Evolutionary conservation across 305 asterid genomes (phyloP), one percentile per base, ranked within the genome.

Genomic region (Rubia peregrina): DNA sequence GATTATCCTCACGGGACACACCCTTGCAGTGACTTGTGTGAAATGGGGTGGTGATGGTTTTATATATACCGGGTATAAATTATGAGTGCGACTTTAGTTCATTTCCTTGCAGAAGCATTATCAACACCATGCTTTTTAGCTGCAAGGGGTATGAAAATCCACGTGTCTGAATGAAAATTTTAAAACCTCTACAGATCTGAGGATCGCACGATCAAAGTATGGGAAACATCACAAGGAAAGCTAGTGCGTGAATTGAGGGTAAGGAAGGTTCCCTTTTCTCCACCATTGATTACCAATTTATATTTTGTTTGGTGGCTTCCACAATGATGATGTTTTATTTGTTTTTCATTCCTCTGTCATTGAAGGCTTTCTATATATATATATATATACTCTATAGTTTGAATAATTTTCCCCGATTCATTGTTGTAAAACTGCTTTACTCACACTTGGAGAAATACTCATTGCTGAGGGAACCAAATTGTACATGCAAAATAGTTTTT

Each of bases 31-130:
- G 78, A 94, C 98, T 61, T 94, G 98, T 76, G 96, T 94, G 70
- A 94, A 89, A 79, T 94, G 98, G 98, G 93, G 98, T 63, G 97
- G 98, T 64, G 97, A 94, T 83, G 98, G 98, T 79, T 77, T 85
- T 40, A 89, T 94, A 83, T 91, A 89, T 75, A 94, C 96, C 2
- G 97, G 98, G 98, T 94, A 91, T 78, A 80, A 77, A 53, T 55
- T 65, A 59, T 68, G 56, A 11, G 49, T 76, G n/a, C 68, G 42
- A 60, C 63, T 68, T 65, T 53, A 59, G 67, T 53, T 43, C 26
- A 17, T 17, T 67, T 61, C 48, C 55, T 73, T 81, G 46, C 38
- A n/a, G 48, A 14, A 26, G 22, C 8, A 22, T 1, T 30, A 3
- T 26, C 24, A 24, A 46, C 48, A 59, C 36, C 36, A 44, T 67